A percentile compares a stretch with the other conserved stretches of the same genome.
Conservation (phyloP, 768 basidiomycete genomes). For the Boletus insuetus region DNA sequence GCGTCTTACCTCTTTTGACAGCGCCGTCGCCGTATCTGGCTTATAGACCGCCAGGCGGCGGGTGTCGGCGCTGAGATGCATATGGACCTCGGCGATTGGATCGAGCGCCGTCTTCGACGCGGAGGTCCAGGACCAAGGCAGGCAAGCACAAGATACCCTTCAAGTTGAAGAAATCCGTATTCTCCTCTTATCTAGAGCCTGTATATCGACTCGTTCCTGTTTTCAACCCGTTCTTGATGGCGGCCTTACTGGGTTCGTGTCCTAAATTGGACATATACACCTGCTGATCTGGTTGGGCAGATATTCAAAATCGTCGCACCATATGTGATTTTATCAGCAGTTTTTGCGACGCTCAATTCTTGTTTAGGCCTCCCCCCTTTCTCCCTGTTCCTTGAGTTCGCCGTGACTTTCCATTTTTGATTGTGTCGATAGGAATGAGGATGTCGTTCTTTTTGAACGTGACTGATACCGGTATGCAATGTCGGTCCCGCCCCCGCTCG, state of each 20-base stretch:
- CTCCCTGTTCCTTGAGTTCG: constrained; percentile 59
- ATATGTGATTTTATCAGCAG: constrained; percentile 71
- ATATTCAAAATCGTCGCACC: constrained; percentile 82
- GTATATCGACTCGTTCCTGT: constrained; percentile 85
- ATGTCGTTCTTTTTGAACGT: constrained; percentile 82
- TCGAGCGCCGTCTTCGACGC: too few species aligned
- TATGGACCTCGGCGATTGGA: too few species aligned
- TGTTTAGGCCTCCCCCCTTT: constrained; percentile 71
- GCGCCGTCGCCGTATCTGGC: too few species aligned
- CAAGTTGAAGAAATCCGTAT: too few species aligned
- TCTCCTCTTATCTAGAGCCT: constrained; percentile 81
- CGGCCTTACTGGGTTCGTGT: constrained; percentile 55
- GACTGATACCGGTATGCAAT: constrained; percentile 62
- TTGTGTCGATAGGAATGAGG: constrained; percentile 60
- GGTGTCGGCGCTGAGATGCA: too few species aligned
- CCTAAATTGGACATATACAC: not conserved
- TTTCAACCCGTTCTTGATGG: constrained; percentile 85
- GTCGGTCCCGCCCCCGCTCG: not conserved
- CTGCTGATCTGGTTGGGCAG: constrained; percentile 33
- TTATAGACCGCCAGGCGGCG: too few species aligned
- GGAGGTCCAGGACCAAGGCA: too few species aligned
- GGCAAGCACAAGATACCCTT: too few species aligned
- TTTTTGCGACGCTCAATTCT: constrained; percentile 67
- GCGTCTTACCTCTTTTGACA: too few species aligned
- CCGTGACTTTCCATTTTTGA: constrained; percentile 3